A percentile compares a stretch with the other conserved stretches of the same genome.
phyloP scores from a whole-genome alignment of 176 grass and related monocot species.

The Carex myosuroides region DNA sequence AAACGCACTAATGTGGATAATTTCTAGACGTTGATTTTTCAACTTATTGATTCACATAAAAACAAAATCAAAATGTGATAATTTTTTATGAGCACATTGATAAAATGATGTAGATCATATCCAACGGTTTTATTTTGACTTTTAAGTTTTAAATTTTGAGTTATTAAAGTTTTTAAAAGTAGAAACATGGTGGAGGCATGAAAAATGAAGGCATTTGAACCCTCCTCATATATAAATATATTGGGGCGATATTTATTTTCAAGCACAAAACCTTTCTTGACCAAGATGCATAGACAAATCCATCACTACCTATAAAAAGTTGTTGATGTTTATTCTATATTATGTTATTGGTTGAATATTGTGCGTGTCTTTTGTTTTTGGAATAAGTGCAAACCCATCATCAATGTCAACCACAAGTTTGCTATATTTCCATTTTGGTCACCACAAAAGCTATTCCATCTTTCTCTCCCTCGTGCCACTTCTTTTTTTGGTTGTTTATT shows the following conservation, averaged over 20 bases:
- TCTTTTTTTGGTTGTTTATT: neutral
- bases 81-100: too few species aligned
- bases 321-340: neutral
- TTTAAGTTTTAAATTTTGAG: too few species aligned
- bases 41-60: too few species aligned
- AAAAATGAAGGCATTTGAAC: too few species aligned
- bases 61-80: too few species aligned
- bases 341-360: neutral
- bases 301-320: conserved; percentile 3
- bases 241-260: neutral
- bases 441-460: neutral
- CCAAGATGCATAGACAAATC: neutral
- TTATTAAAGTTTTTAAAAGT: too few species aligned
- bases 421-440: neutral
- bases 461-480: neutral
- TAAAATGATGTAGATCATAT: too few species aligned
- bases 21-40: too few species aligned
- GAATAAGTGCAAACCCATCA: neutral
- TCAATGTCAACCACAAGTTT: neutral
- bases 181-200: too few species aligned
- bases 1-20: too few species aligned
- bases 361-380: neutral
- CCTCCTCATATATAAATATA: too few species aligned
- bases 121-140: too few species aligned
- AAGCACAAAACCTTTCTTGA: neutral